Base-by-base conservation (phyloP, 2,329 filamentous ascomycete species). In the Septoria petroselini region DNA sequence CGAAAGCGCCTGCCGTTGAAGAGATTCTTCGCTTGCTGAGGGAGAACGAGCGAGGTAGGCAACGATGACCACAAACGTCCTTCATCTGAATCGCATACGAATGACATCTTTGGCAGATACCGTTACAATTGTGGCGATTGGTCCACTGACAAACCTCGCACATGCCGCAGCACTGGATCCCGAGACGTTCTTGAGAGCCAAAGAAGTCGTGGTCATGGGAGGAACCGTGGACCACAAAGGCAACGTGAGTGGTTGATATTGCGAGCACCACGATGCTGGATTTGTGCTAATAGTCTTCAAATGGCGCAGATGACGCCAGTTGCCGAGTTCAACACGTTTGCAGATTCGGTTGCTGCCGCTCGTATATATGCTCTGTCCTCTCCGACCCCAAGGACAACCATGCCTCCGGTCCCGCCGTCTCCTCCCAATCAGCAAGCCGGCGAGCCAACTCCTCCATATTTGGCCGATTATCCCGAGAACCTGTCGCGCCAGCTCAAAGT, bases 121-220 rank as follows among this genome's bases (percentile, higher is more conserved):
- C 1, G 83, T 98, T 61, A 91, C 86, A n/a, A 87, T 98, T 65
- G 82, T 95, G 30, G 88, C 88, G 18, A 78, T 97, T 41, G 93
- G 93, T 0, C 93, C 93, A 1, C 74, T 97, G 60, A 97, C 93
- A n/a, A 98, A 95, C 66, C 73, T 95, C 23, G 93, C 93, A 1
- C 71, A 95, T 19, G 93, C 93, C 2, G 91, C 93, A 2, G 84
- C 89, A 11, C 83, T 89, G 63, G 91, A 97, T 60, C 85, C 91
- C 0, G 88, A 91, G 69, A 85, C 90, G 0, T 96, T 98, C 69
- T 76, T 98, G 48, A 82, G 83, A 35, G 88, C 84, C 41, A 95
- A 94, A 68, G 90, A 97, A 70, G 80, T 98, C 2, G 85, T 95
- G 3, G 87, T 96, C 39, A 98, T 98, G 93, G 93, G 91, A 52